phyloP scores from a whole-genome alignment of 768 basidiomycete species.

The Gloeophyllum trabeum region DNA sequence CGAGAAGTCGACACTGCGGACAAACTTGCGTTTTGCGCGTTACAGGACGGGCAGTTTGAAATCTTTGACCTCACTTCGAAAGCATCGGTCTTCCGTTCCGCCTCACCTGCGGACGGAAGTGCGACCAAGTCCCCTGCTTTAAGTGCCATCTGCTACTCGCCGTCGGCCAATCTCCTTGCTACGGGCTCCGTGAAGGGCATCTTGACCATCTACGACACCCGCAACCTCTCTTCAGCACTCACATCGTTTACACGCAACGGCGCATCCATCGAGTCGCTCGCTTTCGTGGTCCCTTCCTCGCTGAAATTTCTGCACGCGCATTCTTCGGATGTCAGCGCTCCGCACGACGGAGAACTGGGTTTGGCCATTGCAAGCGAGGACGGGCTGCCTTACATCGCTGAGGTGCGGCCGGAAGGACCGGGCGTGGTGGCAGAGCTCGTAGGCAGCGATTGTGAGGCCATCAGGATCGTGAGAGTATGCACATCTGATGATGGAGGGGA shows the following conservation, averaged over 20 bases:
- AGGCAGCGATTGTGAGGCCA: conserved; percentile 51
- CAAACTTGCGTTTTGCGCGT: conserved; percentile 41
- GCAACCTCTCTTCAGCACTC: conserved; percentile 27
- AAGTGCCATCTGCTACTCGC: conserved; percentile 33
- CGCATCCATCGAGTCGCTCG: conserved; percentile 38
- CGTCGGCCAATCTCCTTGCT: conserved; percentile 31
- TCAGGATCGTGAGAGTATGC: conserved; percentile 30
- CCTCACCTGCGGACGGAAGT: conserved; percentile 8
- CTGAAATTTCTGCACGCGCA: conserved; percentile 1
- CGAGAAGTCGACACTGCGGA: conserved; percentile 34
- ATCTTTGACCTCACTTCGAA: conserved; percentile 39
- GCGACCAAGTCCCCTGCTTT: conserved; percentile 22
- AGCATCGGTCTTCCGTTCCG: conserved; percentile 16
- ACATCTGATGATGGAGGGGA: conserved; percentile 16
- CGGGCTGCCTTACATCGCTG: conserved; percentile 47
- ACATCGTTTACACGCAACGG: conserved; percentile 30
- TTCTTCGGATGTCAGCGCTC: conserved; percentile 9
- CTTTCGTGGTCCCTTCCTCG: conserved; percentile 15
- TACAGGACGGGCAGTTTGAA: conserved; percentile 45
- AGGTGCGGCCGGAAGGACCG: conserved; percentile 29
- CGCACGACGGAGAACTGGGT: conserved; percentile 13
- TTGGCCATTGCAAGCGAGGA: conserved; percentile 44
- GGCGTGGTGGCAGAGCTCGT: conserved; percentile 33
- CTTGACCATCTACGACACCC: conserved; percentile 43
- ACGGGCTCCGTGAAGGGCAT: conserved; percentile 48